These are phyloP conservation scores for Cicer yamashitae DNA, from an alignment of 306 rosid genomes.

Conservation along the genomic window DNA sequence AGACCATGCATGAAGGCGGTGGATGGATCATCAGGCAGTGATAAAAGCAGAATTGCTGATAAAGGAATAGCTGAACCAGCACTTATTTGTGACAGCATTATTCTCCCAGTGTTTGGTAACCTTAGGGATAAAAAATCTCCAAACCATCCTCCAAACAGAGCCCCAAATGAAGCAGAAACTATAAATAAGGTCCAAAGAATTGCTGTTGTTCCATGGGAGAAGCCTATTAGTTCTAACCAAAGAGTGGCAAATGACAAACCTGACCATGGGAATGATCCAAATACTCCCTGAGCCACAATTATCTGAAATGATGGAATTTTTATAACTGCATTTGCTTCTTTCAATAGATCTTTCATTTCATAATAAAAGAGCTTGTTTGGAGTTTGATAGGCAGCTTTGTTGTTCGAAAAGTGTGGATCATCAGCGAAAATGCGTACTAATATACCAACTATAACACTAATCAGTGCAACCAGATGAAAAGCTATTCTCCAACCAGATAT, in stretches of 20 bases:
- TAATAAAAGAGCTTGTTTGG: constrained; percentile 47
- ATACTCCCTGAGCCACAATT: constrained; percentile 90
- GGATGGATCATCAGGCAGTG: constrained; percentile 72
- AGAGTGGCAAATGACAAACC: constrained; percentile 77
- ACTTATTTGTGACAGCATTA: constrained; percentile 80
- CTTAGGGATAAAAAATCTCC: constrained; percentile 69
- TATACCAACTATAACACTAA: constrained; percentile 75
- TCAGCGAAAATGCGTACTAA: constrained; percentile 65
- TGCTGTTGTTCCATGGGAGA: constrained; percentile 75
- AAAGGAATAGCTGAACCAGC: constrained; percentile 79
- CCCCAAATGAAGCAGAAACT: constrained; percentile 72
- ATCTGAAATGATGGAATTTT: constrained; percentile 80
- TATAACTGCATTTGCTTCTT: constrained; percentile 72
- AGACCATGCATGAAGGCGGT: constrained; percentile 69
- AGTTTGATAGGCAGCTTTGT: constrained; percentile 32
- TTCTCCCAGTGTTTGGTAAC: constrained; percentile 76
- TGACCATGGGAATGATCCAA: constrained; percentile 89
- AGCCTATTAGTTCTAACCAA: constrained; percentile 91
- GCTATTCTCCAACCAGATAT: constrained; percentile 90
- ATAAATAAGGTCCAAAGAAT: constrained; percentile 67
- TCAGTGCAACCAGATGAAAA: constrained; percentile 72
- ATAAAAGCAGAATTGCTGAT: constrained; percentile 67
- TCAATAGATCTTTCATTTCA: constrained; percentile 59
- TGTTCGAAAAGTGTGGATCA: constrained; percentile 65
- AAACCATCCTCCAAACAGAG: constrained; percentile 79